Evolutionary conservation across 495 filamentous ascomycete species (phyloP).

Genomic region (Annulohypoxylon bovei): DNA sequence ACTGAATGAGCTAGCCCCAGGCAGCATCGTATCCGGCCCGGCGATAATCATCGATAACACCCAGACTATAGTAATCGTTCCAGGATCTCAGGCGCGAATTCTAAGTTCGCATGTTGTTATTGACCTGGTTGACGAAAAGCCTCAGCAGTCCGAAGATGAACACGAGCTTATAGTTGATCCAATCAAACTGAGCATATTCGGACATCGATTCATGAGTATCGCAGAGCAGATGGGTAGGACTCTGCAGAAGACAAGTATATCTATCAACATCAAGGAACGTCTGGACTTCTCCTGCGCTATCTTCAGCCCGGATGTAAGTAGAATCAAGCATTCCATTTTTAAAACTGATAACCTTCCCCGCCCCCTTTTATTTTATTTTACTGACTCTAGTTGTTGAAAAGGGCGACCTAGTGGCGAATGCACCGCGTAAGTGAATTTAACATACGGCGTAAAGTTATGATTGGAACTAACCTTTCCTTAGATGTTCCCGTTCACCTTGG

Average conservation of each 20-base stretch:
- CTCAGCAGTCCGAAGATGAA: constrained; percentile 49
- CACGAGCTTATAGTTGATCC: constrained; percentile 69
- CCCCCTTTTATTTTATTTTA: neutral
- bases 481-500: constrained; percentile 90
- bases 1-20: constrained; percentile 72
- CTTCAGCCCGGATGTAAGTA: constrained; percentile 72
- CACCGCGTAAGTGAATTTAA: constrained; percentile 63
- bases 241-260: constrained; percentile 95
- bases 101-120: constrained; percentile 70
- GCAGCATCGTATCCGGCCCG: constrained; percentile 74
- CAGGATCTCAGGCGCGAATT: constrained; percentile 68
- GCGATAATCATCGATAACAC: constrained; percentile 86
- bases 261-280: constrained; percentile 97
- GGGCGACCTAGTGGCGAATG: constrained; percentile 92
- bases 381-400: neutral
- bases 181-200: constrained; percentile 94
- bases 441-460: neutral
- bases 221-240: constrained; percentile 98
- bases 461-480: neutral
- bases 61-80: constrained; percentile 83
- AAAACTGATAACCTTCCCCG: no score
- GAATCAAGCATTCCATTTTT: neutral
- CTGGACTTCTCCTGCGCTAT: constrained; percentile 96
- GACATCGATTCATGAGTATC: constrained; percentile 98
- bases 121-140: constrained; percentile 68